Percentiles rank a stretch among this genome's conserved stretches.
These are phyloP conservation scores for Lasiodiplodia hormozganensis DNA, from an alignment of 2,329 filamentous ascomycete genomes.

Conservation along the genomic window DNA sequence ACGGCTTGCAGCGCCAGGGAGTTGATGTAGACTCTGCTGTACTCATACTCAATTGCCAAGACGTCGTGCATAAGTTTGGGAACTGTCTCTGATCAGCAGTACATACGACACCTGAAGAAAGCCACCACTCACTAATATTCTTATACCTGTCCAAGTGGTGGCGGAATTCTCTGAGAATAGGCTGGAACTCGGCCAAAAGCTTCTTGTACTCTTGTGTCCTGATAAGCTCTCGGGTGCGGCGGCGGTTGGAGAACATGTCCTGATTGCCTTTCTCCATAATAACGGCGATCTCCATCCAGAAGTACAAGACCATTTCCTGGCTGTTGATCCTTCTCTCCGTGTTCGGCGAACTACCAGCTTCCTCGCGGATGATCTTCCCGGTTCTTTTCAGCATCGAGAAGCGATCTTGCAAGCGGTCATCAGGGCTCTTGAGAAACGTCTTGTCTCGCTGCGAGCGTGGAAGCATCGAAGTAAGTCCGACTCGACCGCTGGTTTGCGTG, in stretches of 20 bases:
- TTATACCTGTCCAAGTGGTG: constrained; percentile 76
- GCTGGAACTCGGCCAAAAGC: constrained; percentile 80
- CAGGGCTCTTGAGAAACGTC: constrained; percentile 39
- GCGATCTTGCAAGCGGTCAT: constrained; percentile 46
- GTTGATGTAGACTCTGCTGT: constrained; percentile 93
- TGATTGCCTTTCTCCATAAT: constrained; percentile 92
- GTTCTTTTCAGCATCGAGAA: constrained; percentile 33
- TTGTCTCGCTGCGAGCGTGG: constrained; percentile 56
- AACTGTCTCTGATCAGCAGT: constrained; percentile 46
- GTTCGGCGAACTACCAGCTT: constrained; percentile 23
- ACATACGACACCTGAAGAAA: not conserved
- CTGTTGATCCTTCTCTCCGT: constrained; percentile 31
- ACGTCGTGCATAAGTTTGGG: constrained; percentile 72
- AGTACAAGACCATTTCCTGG: constrained; percentile 71
- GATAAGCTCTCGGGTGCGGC: constrained; percentile 88
- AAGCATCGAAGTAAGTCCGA: constrained; percentile 94
- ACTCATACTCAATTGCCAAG: constrained; percentile 92
- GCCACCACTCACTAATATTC: constrained; percentile 14
- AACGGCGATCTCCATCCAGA: constrained; percentile 92
- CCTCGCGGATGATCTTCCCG: constrained; percentile 22
- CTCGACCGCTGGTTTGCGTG: constrained; percentile 88
- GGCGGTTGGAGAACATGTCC: constrained; percentile 83
- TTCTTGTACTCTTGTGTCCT: constrained; percentile 84
- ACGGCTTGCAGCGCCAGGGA: constrained; percentile 93
- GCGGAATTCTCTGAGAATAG: constrained; percentile 79